Conservation (phyloP, 768 basidiomycete genomes). For the Mycena epipterygia region DNA sequence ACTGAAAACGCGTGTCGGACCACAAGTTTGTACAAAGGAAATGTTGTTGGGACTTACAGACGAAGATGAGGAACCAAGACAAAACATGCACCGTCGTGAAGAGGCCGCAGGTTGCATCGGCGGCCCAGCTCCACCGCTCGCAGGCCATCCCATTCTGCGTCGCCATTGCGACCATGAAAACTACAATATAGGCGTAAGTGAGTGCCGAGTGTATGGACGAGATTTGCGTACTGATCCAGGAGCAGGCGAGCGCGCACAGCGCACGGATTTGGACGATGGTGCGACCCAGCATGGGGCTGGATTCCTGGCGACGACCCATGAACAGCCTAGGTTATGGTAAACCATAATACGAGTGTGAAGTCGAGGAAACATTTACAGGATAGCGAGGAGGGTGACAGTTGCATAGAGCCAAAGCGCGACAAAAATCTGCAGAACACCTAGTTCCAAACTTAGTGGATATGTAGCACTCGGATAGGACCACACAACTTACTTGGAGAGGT, state of each 20-base stretch:
- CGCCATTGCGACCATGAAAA: constrained; percentile 5
- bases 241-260: constrained; percentile 5
- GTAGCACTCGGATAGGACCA: not conserved
- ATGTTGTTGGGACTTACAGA: not conserved
- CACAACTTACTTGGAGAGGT: not conserved
- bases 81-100: constrained; percentile 12
- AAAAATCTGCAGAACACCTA: constrained; percentile 4
- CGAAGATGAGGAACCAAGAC: constrained; percentile 24
- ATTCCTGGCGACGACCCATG: not conserved
- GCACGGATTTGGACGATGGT: constrained; percentile 15
- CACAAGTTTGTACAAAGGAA: not conserved
- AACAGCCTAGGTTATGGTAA: not conserved
- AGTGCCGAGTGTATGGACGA: not conserved
- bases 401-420: constrained; percentile 14
- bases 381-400: not conserved
- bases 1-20: not conserved
- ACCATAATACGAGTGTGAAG: not conserved
- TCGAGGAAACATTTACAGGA: not conserved
- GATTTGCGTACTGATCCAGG: constrained; percentile 22
- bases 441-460: not conserved
- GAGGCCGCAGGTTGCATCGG: not conserved
- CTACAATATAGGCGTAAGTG: not conserved
- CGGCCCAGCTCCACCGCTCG: too few species aligned
- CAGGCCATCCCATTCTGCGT: not conserved
- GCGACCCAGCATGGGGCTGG: constrained; percentile 7